Conservation (phyloP, 495 filamentous ascomycete species). For the Penicillium fimorum region DNA sequence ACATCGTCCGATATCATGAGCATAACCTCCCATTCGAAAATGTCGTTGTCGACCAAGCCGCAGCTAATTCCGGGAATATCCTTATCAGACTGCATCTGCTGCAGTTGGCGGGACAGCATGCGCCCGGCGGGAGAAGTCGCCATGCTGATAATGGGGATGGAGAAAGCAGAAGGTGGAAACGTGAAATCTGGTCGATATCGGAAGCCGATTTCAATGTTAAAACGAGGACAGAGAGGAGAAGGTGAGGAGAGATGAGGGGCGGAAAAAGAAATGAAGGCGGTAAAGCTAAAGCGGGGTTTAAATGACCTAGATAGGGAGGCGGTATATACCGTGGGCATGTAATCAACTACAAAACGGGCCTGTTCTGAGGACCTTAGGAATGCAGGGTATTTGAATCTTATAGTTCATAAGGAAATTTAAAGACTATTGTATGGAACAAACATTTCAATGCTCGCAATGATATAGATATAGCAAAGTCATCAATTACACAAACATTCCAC, state of each 20-base stretch:
- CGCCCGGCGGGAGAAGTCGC: slow-evolving; percentile 61
- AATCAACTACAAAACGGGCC: not conserved
- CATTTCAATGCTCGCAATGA: not conserved
- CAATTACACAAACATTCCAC: not conserved
- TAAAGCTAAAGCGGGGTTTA: slow-evolving; percentile 12
- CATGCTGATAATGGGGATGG: slow-evolving; percentile 32
- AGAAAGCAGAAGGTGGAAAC: slow-evolving; percentile 1
- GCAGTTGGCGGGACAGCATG: slow-evolving; percentile 80
- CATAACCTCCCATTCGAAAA: slow-evolving; percentile 99
- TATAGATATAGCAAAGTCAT: slow-evolving; percentile 1
- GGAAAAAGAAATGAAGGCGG: slow-evolving; percentile 24
- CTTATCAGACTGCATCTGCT: slow-evolving; percentile 88
- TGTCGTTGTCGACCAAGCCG: slow-evolving; percentile 80
- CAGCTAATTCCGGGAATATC: slow-evolving; percentile 93
- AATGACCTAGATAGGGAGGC: slow-evolving; percentile 1
- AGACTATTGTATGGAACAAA: not conserved
- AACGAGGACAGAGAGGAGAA: not conserved
- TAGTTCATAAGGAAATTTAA: not conserved
- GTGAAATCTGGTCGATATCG: not conserved
- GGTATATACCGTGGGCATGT: not conserved
- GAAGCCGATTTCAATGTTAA: slow-evolving; percentile 3
- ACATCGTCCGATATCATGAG: slow-evolving; percentile 97
- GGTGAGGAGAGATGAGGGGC: slow-evolving; percentile 14
- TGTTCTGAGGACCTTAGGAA: not conserved
- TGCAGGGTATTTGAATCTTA: not conserved